A percentile compares a stretch with the other conserved stretches of the same genome.
These are phyloP conservation scores for Coffea canephora DNA, from an alignment of 257 asterid genomes.

Conservation along the genomic window DNA sequence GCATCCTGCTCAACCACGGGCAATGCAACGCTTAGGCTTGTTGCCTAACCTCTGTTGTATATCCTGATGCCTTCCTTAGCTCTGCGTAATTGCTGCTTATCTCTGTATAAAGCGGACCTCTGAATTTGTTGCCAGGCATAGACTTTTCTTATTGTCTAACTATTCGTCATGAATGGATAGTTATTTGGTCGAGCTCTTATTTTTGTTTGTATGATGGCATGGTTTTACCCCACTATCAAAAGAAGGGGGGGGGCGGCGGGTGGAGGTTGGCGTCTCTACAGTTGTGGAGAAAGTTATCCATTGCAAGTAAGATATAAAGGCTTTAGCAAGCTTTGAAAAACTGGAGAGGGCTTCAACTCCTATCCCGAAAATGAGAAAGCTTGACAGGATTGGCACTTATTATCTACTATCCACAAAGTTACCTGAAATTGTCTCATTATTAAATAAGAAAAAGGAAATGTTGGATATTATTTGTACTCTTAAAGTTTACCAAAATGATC, in stretches of 20 bases:
- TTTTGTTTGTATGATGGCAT: background rate
- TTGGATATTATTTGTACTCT: background rate
- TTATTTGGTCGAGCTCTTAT: background rate
- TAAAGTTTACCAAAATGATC: background rate
- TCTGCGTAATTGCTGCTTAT: background rate
- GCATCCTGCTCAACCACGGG: background rate
- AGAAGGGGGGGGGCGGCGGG: no score
- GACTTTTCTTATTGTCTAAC: background rate
- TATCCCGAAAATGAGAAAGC: background rate
- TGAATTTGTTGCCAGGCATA: background rate
- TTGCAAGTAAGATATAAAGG: background rate
- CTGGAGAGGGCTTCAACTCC: background rate
- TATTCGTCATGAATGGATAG: background rate
- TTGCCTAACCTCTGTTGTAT: background rate
- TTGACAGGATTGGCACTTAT: background rate
- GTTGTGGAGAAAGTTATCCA: background rate
- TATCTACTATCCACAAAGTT: background rate
- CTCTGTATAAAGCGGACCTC: background rate
- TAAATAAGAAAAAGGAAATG: background rate
- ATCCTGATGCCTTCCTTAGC: background rate
- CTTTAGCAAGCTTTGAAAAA: background rate
- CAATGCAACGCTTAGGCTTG: background rate
- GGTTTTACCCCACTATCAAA: background rate
- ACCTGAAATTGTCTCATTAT: background rate
- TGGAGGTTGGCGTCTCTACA: no score